phyloP scores from a whole-genome alignment of 2,329 filamentous ascomycete genomes.

The Arthroderma sp. region DNA sequence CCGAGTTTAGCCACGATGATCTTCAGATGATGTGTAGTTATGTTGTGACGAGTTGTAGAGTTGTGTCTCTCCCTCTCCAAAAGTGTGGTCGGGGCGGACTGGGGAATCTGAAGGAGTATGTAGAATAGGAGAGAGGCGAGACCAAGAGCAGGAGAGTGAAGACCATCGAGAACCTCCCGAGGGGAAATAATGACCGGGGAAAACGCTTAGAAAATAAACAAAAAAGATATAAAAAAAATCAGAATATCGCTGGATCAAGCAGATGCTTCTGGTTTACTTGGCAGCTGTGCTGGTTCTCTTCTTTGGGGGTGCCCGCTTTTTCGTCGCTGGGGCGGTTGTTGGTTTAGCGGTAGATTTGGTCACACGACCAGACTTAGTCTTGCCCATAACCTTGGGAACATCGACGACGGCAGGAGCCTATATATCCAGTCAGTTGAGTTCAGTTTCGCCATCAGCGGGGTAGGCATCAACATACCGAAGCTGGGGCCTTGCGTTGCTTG shows the following conservation, averaged over 20 bases:
- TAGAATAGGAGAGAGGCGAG: constrained; percentile 2
- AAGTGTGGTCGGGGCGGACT: not conserved
- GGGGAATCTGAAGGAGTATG: constrained; percentile 6
- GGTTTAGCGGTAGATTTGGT: constrained; percentile 50
- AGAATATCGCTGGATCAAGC: not conserved
- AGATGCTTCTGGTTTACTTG: constrained; percentile 29
- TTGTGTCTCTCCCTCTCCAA: no score
- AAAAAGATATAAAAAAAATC: constrained; percentile 2
- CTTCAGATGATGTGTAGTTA: not conserved
- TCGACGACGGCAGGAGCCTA: constrained; percentile 55
- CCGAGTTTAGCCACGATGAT: not conserved
- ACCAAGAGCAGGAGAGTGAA: not conserved
- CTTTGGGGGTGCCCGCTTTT: constrained; percentile 29
- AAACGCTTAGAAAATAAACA: constrained; percentile 9
- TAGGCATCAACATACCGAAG: constrained; percentile 21
- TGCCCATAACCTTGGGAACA: constrained; percentile 56
- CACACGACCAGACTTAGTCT: constrained; percentile 78
- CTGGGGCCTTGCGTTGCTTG: constrained; percentile 41
- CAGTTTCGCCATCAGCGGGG: not conserved
- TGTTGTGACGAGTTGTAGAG: not conserved
- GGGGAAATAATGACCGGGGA: not conserved
- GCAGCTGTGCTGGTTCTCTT: constrained; percentile 26
- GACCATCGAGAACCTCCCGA: not conserved
- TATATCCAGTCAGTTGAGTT: not conserved
- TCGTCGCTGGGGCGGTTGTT: constrained; percentile 27